Evolutionary conservation across 345 rosid genomes (phyloP).

Genomic region (Eucalyptus sp.): DNA sequence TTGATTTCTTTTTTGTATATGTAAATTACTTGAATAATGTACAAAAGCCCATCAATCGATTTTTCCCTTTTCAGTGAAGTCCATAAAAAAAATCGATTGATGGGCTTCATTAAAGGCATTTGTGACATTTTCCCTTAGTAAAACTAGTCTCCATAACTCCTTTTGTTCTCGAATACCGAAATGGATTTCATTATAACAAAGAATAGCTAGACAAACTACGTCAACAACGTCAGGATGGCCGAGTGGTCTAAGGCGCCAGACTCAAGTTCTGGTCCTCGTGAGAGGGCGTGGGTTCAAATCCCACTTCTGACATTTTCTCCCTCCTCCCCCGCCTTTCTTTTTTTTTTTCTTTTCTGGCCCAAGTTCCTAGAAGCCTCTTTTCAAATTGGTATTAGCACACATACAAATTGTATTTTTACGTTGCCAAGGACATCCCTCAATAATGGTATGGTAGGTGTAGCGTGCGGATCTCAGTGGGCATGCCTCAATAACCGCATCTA

Average conservation of each 20-base stretch:
- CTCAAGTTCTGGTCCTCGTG: slow-evolving; percentile 33
- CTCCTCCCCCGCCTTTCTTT: rapidly evolving
- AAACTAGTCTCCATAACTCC: no score
- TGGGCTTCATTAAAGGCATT: no score
- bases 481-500: not conserved
- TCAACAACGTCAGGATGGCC: slow-evolving; percentile 12
- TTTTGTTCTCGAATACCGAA: no score
- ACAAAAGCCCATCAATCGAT: no score
- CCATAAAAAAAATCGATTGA: no score
- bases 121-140: no score
- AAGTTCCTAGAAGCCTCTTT: not conserved
- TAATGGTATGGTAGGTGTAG: not conserved
- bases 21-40: no score
- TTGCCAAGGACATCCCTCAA: not conserved
- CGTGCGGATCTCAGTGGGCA: not conserved
- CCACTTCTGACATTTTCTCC: slow-evolving; percentile 33
- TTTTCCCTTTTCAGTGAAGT: no score
- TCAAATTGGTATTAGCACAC: not conserved
- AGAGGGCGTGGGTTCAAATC: slow-evolving; percentile 50
- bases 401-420: not conserved
- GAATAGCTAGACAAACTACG: rapidly evolving
- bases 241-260: slow-evolving; percentile 38
- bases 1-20: no score
- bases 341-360: not conserved
- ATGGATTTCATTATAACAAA: no score